Evolutionary conservation across 768 basidiomycete species (phyloP).

Genomic region (Terana coerulea): DNA sequence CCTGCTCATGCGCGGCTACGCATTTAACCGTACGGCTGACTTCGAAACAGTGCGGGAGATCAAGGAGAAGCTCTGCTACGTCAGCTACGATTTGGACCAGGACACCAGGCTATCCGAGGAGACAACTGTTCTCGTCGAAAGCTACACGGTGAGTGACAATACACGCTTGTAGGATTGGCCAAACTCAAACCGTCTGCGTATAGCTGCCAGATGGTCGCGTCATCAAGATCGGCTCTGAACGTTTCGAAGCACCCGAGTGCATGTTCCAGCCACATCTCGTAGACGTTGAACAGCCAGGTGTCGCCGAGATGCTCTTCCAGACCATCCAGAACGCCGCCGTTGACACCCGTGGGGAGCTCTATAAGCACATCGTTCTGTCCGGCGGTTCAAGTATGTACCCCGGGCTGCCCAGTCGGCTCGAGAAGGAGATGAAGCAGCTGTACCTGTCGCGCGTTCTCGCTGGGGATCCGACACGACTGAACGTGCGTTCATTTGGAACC

Average conservation of each 20-base stretch:
- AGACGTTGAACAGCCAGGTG: conserved; percentile 93
- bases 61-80: conserved; percentile 98
- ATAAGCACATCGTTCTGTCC: conserved; percentile 97
- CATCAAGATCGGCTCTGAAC: conserved; percentile 97
- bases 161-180: no score
- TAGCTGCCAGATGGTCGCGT: conserved; percentile 95
- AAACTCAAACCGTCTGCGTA: no score
- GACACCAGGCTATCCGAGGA: conserved; percentile 93
- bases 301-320: conserved; percentile 97
- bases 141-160: conserved; percentile 69
- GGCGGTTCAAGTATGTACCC: conserved; percentile 99
- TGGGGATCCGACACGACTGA: conserved; percentile 78
- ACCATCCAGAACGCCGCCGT: conserved; percentile 91
- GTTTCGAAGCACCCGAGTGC: conserved; percentile 98
- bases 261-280: conserved; percentile 99
- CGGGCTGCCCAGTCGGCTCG: conserved; percentile 91
- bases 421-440: conserved; percentile 99
- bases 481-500: conserved; percentile 76
- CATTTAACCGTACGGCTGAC: conserved; percentile 98
- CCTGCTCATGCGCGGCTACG: conserved; percentile 99
- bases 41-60: conserved; percentile 99
- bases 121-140: conserved; percentile 95
- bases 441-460: conserved; percentile 87
- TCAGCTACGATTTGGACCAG: conserved; percentile 95
- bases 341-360: conserved; percentile 85